phyloP scores from a whole-genome alignment of 768 basidiomycete species.

The Hysterangium stoloniferum region DNA sequence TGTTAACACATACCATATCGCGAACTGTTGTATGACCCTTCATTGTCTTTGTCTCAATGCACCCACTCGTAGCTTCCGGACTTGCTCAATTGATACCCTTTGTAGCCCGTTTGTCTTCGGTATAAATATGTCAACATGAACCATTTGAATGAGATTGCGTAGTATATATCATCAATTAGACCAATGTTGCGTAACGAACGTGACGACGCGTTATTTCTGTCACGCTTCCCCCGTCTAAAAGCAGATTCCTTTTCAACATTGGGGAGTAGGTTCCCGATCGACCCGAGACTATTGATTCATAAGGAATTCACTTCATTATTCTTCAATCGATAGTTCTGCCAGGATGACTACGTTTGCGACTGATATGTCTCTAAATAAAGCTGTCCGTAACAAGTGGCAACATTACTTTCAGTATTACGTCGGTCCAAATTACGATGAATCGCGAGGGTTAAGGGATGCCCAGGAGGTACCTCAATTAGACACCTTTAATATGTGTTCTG shows the following conservation, averaged over 20 bases:
- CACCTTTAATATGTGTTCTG: not conserved
- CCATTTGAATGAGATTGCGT: no score
- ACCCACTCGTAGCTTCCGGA: not conserved
- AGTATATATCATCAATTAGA: no score
- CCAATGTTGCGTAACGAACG: not conserved
- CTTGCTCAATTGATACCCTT: not conserved
- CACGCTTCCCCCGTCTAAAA: not conserved
- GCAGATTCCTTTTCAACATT: not conserved
- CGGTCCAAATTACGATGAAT: not conserved
- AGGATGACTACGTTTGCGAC: not conserved
- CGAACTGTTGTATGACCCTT: not conserved
- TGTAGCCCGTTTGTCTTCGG: no score
- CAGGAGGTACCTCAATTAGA: not conserved
- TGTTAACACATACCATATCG: not conserved
- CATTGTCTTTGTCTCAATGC: not conserved
- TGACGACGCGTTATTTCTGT: not conserved
- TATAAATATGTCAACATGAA: no score
- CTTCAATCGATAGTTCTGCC: not conserved
- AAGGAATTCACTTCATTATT: no score
- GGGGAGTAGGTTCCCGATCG: not conserved
- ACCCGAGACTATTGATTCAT: not conserved
- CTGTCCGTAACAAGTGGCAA: constrained; percentile 6
- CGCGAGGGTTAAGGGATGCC: not conserved
- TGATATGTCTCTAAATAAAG: not conserved
- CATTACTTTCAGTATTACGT: constrained; percentile 3